A percentile compares a stretch with the other conserved stretches of the same genome.
phyloP scores from a whole-genome alignment of 805 yeast species.

The Zygosaccharomyces bisporus region DNA sequence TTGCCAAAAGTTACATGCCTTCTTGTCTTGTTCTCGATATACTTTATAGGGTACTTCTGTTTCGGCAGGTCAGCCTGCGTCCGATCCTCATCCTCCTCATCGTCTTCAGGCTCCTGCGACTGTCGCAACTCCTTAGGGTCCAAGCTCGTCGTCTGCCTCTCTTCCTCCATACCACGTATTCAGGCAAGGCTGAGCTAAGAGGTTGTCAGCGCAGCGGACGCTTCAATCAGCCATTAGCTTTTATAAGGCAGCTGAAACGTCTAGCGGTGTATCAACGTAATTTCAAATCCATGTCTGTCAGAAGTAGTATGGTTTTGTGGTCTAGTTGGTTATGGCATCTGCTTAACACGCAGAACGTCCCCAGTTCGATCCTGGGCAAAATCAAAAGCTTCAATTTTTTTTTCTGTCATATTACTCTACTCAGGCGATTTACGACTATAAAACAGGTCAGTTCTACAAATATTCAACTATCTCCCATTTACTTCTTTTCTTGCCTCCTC shows the following conservation, averaged over 20 bases:
- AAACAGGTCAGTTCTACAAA: no score
- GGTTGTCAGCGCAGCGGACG: no score
- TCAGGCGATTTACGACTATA: no score
- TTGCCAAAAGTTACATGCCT: constrained; percentile 97
- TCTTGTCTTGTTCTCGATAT: constrained; percentile 91
- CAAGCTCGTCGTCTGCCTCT: background rate
- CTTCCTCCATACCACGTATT: background rate
- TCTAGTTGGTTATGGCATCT: constrained; percentile 99
- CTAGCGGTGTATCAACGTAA: no score
- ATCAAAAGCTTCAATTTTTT: constrained; percentile 45
- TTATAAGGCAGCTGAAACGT: no score
- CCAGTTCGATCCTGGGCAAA: constrained; percentile 99
- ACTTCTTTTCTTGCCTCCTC: no score
- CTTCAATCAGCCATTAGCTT: no score
- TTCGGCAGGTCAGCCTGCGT: constrained; percentile 1
- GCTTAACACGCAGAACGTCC: constrained; percentile 99
- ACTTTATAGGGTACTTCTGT: constrained; percentile 50
- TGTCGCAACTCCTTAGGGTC: background rate
- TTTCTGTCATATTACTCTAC: no score
- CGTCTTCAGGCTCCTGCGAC: constrained; percentile 9
- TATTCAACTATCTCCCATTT: no score
- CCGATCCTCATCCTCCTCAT: constrained; percentile 7
- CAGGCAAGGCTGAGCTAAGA: no score
- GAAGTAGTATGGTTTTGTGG: constrained; percentile 73
- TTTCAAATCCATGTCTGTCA: no score